Evolutionary conservation across 352 stramenopile genomes (phyloP), one percentile per base, ranked within the genome.

Genomic region (Phytophthora capsici): DNA sequence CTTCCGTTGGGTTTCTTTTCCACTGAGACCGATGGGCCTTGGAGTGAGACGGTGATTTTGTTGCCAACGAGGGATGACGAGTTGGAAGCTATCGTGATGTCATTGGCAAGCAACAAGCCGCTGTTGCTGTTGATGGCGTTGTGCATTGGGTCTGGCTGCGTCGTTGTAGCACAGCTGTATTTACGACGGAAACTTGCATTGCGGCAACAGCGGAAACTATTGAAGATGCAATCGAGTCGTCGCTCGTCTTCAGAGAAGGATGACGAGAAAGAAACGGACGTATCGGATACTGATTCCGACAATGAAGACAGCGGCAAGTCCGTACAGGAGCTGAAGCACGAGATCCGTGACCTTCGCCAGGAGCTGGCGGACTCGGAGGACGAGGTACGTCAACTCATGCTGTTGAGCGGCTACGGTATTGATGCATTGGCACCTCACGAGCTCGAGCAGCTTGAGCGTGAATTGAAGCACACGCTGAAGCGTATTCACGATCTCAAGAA

Each of bases 321-420:
- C 22, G 13, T 61, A 22, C 59, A 76, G 23, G 63, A 75, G 9
- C 46, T 90, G 26, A 56, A 88, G 51, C 79, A 89, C 44, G 86
- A 94, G 57, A 71, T 94, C 28, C 55, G 50, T 17, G 69, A 94
- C 45, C 69, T 94, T 41, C 80, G 82, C 9, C 84, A 92, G 50
- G 86, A 94, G 25, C 63, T 94, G 30, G 75, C 75, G n/a, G 86
- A 94, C 60, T 90, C 80, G 46, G 86, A 94, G 50, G 69, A 76
- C 7, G 86, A 94, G 56, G 85, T 93, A 30, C 83, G 75, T 13
- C 73, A 77, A 17, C 71, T 94, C 2, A 94, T 94, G 86, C 51
- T 91, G 22, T 81, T 86, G 45, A 84, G 85, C 19, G 86, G 83
- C 37, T 94, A 90, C 64, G 82, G 82, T n/a, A 76, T 94, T 38